Evolutionary conservation across 108 stramenopile species (phyloP).

Genomic region (Hondaea fermentalgiana): DNA sequence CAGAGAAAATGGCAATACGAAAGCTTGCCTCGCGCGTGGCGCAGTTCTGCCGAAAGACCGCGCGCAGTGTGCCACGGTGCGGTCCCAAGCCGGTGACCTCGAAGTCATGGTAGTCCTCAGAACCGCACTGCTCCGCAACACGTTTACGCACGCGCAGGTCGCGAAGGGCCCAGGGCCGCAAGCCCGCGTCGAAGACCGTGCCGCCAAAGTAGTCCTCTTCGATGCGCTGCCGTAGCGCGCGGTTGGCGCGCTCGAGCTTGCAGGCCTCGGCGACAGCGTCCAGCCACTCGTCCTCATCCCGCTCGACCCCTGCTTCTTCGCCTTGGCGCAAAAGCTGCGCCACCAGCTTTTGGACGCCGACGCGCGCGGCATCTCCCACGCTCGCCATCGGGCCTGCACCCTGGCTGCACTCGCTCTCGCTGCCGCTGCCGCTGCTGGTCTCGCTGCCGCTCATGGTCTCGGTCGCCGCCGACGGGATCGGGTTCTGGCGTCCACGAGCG

Average conservation of each 20-base stretch:
- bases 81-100: neutral
- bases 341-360: neutral
- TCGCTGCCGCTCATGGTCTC: too few relatives aligned
- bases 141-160: neutral
- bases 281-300: neutral
- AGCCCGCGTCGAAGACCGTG: neutral
- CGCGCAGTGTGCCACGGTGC: neutral
- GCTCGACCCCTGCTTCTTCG: neutral
- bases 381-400: neutral
- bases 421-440: too few relatives aligned
- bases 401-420: too few relatives aligned
- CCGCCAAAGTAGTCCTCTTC: neutral
- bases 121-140: neutral
- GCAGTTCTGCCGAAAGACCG: neutral
- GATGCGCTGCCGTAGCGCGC: neutral
- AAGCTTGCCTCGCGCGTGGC: neutral
- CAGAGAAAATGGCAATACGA: neutral
- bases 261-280: neutral
- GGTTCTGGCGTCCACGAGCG: too few relatives aligned
- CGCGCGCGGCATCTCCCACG: neutral
- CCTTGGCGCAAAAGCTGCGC: neutral
- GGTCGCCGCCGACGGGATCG: too few relatives aligned
- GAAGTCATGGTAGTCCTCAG: neutral
- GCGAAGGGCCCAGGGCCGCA: neutral
- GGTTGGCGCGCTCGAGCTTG: neutral